Base-by-base conservation (phyloP, 2,329 filamentous ascomycete species). In the Microdochium trichocladiopsis region DNA sequence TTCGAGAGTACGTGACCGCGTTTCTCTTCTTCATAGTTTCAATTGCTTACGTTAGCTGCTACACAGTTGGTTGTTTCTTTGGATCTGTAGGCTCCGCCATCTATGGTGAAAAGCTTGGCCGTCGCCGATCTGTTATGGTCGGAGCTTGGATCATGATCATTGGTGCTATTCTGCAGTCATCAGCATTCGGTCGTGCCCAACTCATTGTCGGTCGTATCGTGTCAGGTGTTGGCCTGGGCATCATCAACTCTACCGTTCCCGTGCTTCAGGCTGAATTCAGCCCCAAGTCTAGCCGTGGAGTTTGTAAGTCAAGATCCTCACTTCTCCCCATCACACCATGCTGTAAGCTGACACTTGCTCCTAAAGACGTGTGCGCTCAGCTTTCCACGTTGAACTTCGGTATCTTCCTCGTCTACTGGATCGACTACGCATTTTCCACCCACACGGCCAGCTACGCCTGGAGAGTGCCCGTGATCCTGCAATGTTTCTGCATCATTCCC, bases 131-230 rank as follows among this genome's bases (percentile, higher is more conserved):
- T 11, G 69, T 77, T 21, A 60, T 72, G 31, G 57, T 70, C 3
- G 74, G 75, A 9, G 69, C 70, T 0, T 37, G 65, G 1, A 66
- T 77, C 55, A 72, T 77, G 68, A 47, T 72, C 22, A 50, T 69
- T 1, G 75, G 75, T 4, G 72, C 74, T 2, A 54, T 70, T 3
- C 62, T 78, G 3, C 73, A 77, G 58, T 66, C 70, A 2, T 65
- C 71, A 0, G 68, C 71, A 2, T 75, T 68, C 55, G 65, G 63
- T n/a, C 66, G 69, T 4, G 58, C 72, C 1, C 73, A 75, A 52
- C 66, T 76, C 52, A 69, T 75, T 36, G 65, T 75, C 9, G 75
- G 70, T 2, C 64, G 75, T 11, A 67, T 75, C 28, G 64, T 78
- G 6, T 71, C 75, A 0, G 75, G 75, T 5, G 56, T 75, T 16